Conservation (phyloP, 75 land plant genomes). For the Picea sitchensis region DNA sequence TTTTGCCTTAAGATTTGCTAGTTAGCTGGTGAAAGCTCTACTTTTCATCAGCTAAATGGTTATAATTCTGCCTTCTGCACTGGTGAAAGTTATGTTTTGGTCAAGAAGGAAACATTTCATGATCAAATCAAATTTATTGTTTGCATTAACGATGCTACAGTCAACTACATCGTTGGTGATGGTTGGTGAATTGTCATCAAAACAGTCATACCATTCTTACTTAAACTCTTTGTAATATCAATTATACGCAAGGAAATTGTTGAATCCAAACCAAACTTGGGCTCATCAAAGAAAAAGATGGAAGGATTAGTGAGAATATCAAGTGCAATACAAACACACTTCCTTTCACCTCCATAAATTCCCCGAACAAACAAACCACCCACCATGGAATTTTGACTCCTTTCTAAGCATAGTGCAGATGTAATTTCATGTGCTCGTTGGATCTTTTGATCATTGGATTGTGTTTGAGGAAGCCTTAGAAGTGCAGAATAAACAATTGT, state of each 20-base stretch:
- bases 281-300: slow-evolving; percentile 31
- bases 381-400: slow-evolving; percentile 33
- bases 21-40: too few relatives aligned
- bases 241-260: slow-evolving; percentile 31
- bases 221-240: slow-evolving; percentile 23
- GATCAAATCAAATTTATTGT: too few relatives aligned
- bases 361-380: slow-evolving; percentile 32
- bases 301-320: slow-evolving; percentile 32
- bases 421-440: background rate
- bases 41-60: too few relatives aligned
- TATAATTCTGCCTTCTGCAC: too few relatives aligned
- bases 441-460: slow-evolving; percentile 1
- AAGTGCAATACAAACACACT: slow-evolving; percentile 29
- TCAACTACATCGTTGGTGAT: slow-evolving; percentile 12
- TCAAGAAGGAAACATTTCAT: too few relatives aligned
- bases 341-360: slow-evolving; percentile 40
- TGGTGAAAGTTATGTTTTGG: too few relatives aligned
- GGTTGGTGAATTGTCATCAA: slow-evolving; percentile 40
- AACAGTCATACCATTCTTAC: slow-evolving; percentile 24
- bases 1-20: too few relatives aligned
- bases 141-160: background rate
- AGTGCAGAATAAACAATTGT: slow-evolving; percentile 31
- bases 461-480: slow-evolving; percentile 18
- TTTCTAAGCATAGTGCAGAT: background rate
- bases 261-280: slow-evolving; percentile 40